Evolutionary conservation across 169 alveolate species (phyloP), one percentile per base, ranked within the genome.

Genomic region (Eimeria sp.): DNA sequence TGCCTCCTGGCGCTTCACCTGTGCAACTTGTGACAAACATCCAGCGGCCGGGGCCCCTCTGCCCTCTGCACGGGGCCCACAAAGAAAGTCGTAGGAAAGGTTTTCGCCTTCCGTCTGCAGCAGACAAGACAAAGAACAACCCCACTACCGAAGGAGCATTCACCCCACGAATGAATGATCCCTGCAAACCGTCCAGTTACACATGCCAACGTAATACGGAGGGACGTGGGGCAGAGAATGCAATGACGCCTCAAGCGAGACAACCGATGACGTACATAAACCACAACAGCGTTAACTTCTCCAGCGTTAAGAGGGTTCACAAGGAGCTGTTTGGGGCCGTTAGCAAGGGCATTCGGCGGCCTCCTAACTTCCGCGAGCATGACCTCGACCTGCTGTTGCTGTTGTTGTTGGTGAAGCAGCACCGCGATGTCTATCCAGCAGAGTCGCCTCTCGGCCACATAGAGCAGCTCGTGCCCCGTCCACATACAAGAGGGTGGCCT

Each of bases 401-500:
- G 95, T 30, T 73, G 83, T 63, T 30, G 72, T 34, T 83, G 67
- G 54, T 45, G 95, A 43, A 86, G 63, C 40, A 87, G 47, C 30
- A 63, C 80, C 30, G 93, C 80, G 27, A 67, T 61, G 86, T 87
- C 95, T 40, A 91, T 83, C 83, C 83, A 86, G 95, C 95, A 86
- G 51, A 94, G 88, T 49, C 94, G 91, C 22, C 89, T 22, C 67
- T 94, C 96, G 6, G 82, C 65, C 67, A 87, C 91, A 73, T 67
- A 93, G 49, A 93, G 34, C 75, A 65, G 94, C 86, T 80, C 83
- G 70, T 57, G 93, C 45, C 91, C 90, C 6, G 89, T 82, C 95
- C 91, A 93, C 73, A 94, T 73, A 40, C 95, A 87, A 3, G 97
- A 91, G 80, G 97, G 96, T 51, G 98, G 98, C 93, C 99, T 93